These are phyloP conservation scores for Mycocentrospora acerina DNA, from an alignment of 2,329 filamentous ascomycete genomes.

Conservation along the genomic window DNA sequence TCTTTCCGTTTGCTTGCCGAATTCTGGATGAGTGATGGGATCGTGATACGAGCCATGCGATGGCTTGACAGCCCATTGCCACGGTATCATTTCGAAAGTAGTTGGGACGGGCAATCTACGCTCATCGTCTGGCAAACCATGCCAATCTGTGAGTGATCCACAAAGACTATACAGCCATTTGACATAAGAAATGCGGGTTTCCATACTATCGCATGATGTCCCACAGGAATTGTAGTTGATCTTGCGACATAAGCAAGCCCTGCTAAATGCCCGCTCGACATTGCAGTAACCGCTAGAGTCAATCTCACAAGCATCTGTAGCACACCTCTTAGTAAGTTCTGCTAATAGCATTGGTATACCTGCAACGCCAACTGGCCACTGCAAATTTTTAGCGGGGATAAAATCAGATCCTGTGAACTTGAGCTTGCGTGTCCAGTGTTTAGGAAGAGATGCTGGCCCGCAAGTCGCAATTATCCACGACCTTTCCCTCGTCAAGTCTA, in stretches of 20 bases:
- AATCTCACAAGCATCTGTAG: constrained; percentile 34
- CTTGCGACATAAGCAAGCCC: constrained; percentile 32
- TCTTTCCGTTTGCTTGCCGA: constrained; percentile 1
- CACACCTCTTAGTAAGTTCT: constrained; percentile 24
- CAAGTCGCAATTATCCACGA: constrained; percentile 38
- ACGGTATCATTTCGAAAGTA: constrained; percentile 33
- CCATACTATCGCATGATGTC: constrained; percentile 32
- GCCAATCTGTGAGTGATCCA: constrained; percentile 29
- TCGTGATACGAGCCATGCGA: constrained; percentile 3
- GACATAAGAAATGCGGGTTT: constrained; percentile 34
- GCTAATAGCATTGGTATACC: constrained; percentile 24
- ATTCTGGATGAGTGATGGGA: background rate
- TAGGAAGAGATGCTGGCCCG: constrained; percentile 22
- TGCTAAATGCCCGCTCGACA: constrained; percentile 26
- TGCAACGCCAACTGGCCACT: constrained; percentile 26
- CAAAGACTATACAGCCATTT: constrained; percentile 37
- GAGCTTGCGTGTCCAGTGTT: constrained; percentile 29
- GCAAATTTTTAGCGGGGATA: constrained; percentile 32
- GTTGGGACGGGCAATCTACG: constrained; percentile 22
- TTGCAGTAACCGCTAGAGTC: constrained; percentile 35
- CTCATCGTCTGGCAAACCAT: constrained; percentile 35
- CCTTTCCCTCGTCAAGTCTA: constrained; percentile 30
- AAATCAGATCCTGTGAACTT: constrained; percentile 26
- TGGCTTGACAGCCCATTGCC: constrained; percentile 31
- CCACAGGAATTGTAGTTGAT: constrained; percentile 31